Conservation (phyloP, 164 flowering plant species). For the Dillenia turbinata region DNA sequence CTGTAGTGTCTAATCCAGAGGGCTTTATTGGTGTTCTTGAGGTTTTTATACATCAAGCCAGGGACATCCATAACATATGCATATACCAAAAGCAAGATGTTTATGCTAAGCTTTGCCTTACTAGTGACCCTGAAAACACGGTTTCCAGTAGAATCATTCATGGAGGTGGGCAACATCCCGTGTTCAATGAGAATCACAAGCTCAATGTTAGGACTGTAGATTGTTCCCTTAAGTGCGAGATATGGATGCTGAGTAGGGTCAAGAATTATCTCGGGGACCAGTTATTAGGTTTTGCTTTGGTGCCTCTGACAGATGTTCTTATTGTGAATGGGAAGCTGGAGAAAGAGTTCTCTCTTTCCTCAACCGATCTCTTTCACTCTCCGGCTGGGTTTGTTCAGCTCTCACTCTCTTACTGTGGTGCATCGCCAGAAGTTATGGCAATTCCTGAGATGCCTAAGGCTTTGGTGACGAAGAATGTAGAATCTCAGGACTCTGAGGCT, state of each 20-base stretch:
- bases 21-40: constrained; percentile 58
- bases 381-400: constrained; percentile 87
- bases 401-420: constrained; percentile 60
- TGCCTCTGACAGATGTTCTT: constrained; percentile 71
- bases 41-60: constrained; percentile 79
- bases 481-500: constrained; percentile 29
- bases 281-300: constrained; percentile 81
- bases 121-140: constrained; percentile 64
- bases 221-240: constrained; percentile 80
- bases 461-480: constrained; percentile 14
- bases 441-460: constrained; percentile 32
- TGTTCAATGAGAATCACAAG: constrained; percentile 60
- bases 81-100: constrained; percentile 99
- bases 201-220: constrained; percentile 59
- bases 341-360: constrained; percentile 83
- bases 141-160: constrained; percentile 71
- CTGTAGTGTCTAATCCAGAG: constrained; percentile 12
- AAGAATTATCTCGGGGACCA: constrained; percentile 90
- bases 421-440: constrained; percentile 67
- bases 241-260: constrained; percentile 96
- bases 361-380: constrained; percentile 90
- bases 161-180: constrained; percentile 92
- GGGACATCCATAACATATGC: constrained; percentile 95
- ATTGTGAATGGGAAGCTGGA: constrained; percentile 55
- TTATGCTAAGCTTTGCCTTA: constrained; percentile 87